These are phyloP conservation scores for Lactifluus subvellereus DNA, from an alignment of 768 basidiomycete genomes.

Conservation along the genomic window DNA sequence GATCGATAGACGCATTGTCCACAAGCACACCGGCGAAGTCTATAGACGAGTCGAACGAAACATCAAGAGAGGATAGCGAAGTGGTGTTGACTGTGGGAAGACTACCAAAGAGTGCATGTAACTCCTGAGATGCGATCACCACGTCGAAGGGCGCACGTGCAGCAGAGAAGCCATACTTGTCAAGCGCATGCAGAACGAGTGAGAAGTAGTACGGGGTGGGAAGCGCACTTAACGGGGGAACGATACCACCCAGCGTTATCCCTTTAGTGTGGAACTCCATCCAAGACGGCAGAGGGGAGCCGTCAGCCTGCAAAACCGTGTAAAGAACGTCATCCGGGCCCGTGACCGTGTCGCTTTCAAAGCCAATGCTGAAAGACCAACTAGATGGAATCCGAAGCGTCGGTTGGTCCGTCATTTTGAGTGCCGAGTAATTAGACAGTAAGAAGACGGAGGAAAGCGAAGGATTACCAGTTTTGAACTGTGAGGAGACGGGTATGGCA, in stretches of 20 bases:
- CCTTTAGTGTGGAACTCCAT: constrained; percentile 60
- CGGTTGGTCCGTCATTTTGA: constrained; percentile 42
- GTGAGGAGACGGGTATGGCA: constrained; percentile 46
- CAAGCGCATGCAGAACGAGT: constrained; percentile 62
- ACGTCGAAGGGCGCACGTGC: constrained; percentile 55
- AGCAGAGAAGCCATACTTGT: constrained; percentile 67
- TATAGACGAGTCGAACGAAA: constrained; percentile 46
- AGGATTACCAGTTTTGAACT: constrained; percentile 54
- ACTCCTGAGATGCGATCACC: constrained; percentile 61
- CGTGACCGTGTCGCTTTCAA: constrained; percentile 58
- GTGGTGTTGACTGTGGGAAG: constrained; percentile 73
- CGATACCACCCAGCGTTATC: constrained; percentile 73
- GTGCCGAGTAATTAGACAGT: constrained; percentile 53
- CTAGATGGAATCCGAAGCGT: constrained; percentile 65
- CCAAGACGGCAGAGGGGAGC: constrained; percentile 71
- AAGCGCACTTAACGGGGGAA: constrained; percentile 45
- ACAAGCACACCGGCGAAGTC: constrained; percentile 62
- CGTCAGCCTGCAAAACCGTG: constrained; percentile 55
- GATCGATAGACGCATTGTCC: constrained; percentile 53
- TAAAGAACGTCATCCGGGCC: constrained; percentile 52
- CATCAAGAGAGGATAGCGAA: constrained; percentile 43
- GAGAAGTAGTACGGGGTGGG: constrained; percentile 40
- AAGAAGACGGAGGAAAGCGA: constrained; percentile 74
- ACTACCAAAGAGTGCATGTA: constrained; percentile 42
- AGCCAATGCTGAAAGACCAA: constrained; percentile 91